Base-by-base conservation (phyloP, 2,329 filamentous ascomycete genomes). In the Talaromyces islandicus region DNA sequence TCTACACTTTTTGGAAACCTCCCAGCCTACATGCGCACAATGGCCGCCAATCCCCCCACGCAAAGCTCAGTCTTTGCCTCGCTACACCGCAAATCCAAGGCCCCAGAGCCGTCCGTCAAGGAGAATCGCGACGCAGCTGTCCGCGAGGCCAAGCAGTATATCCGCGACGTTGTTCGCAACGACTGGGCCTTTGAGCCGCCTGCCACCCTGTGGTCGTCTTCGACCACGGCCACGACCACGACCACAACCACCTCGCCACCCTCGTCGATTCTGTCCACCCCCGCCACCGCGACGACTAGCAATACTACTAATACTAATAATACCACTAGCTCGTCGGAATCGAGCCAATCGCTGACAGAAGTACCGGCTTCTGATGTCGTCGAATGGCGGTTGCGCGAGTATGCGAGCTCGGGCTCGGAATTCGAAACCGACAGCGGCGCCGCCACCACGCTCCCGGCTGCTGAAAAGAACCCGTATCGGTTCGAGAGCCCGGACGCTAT, bases 401-500 rank as follows among this genome's bases (percentile, higher is more conserved):
- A 71, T 59, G 73, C 72, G 35, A 73, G 68, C 58, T 75, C 73
- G 9, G 73, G 75, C 59, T 67, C 74, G 10, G 73, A 75, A 54
- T 46, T 46, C 21, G 43, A 52, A 5, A 52, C 48, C 24, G 48
- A 52, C 48, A 21, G 67, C 70, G 2, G 67, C 57, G 61, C 60
- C 25, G 66, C 63, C 19, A 64, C 67, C 51, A 56, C 60, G 38
- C 61, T 66, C 4, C 63, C 64, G 21, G 43, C 2, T 62, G 63
- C 46, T 21, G 32, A 38, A 12, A 56, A 32, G 35, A 50, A 7
- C 58, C 70, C 71, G 4, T 74, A 77, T 60, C 67, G 70, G 25
- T 75, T 77, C 62, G 73, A 78, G 43, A 74, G 61, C 50, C 76
- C 77, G 1, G 75, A 79, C 61, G 70, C 70, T 4, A 70, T 78